Evolutionary conservation across 441 rosid species (phyloP), one percentile per base, ranked within the genome.

Genomic region (Euphorbia celastroides): DNA sequence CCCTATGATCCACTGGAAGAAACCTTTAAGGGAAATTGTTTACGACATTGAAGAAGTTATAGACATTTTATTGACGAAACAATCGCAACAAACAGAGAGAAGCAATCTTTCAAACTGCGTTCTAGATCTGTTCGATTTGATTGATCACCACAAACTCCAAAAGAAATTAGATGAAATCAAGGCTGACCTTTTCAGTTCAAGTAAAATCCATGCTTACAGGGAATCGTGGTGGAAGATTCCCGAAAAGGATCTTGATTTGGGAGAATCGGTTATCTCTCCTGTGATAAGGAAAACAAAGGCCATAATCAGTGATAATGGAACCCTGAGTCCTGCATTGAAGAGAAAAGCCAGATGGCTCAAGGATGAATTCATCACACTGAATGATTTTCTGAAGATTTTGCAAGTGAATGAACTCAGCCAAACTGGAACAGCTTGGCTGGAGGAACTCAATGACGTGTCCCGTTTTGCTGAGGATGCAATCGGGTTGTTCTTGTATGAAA

Each of bases 271-370:
- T 10, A 42, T 42, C 1, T 42, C 17, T 5, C 48, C 48, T 5
- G 48, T 42, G 48, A 42, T 42, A 0, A 42, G 17, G 48, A 42
- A 42, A 42, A 13, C 48, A 12, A 42, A 42, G 48, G 48, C 48
- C 17, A 42, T 42, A 42, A 11, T 42, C 17, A 13, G 48, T 42
- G 48, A 42, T 11, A 11, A 42, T n/a, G 17, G 48, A 42, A 5
- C 1, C n/a, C 27, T 48, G 28, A n/a, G 27, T 10, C 44, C 41
- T 28, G 1, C 57, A 14, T 20, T 64, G 25, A 50, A 36, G 50
- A 64, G n/a, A 42, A n/a, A 48, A 64, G 57, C 26, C 36, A 46
- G 36, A 36, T 48, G 44, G 44, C 50, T 64, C 6, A n/a, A 34
- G 19, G 67, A 64, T 5, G 23, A 48, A 30, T 64, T 64, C 42